These are phyloP conservation scores for Alternaria sp. DNA, from an alignment of 2,329 filamentous ascomycete genomes.

Conservation along the genomic window DNA sequence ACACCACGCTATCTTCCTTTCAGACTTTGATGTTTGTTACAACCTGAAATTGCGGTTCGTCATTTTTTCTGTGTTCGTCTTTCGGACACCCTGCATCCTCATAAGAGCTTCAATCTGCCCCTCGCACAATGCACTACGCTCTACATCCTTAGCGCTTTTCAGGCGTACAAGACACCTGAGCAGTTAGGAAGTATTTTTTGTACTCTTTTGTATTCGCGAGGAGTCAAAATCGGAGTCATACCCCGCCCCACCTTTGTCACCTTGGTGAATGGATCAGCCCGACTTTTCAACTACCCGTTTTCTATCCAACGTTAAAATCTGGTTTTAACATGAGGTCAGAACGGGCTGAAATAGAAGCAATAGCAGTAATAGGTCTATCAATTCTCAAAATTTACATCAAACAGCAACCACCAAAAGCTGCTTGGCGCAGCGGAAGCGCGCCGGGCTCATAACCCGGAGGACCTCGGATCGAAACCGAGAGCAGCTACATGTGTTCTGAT, in stretches of 20 bases:
- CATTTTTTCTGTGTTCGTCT: neutral
- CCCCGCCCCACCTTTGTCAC: neutral
- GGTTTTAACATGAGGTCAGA: neutral
- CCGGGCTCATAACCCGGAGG: conserved; percentile 49
- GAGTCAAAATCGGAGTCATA: neutral
- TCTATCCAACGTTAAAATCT: neutral
- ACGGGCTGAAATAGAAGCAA: neutral
- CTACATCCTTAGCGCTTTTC: neutral
- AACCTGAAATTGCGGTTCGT: neutral
- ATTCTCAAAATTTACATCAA: neutral
- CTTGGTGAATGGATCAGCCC: neutral
- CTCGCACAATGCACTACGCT: neutral
- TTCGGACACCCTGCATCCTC: neutral
- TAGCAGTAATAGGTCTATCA: neutral
- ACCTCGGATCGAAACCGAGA: conserved; percentile 31
- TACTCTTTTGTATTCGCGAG: neutral
- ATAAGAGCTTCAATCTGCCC: neutral
- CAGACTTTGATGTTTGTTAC: neutral
- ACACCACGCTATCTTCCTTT: neutral
- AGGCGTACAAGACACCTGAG: neutral
- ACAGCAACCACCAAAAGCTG: conserved; percentile 27
- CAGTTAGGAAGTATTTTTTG: neutral
- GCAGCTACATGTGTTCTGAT: neutral
- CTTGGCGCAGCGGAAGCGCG: conserved; percentile 48
- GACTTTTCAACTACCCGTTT: neutral